A percentile compares a stretch with the other conserved stretches of the same genome.
Conservation (phyloP, 805 yeast genomes). For the Kluyveromyces nonfermentans region DNA sequence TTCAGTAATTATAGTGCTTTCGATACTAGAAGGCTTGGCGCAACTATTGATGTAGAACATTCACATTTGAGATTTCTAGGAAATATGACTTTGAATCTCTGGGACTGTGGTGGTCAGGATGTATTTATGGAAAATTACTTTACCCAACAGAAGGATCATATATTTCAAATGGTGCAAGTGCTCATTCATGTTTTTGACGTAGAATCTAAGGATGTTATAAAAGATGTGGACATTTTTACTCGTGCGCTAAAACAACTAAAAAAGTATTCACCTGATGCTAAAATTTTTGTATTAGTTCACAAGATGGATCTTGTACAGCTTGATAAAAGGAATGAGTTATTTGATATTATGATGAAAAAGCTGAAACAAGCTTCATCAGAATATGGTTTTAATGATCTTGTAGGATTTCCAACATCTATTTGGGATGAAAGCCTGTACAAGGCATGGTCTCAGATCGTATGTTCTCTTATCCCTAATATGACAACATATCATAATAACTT, state of each 20-base stretch:
- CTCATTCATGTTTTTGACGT: slow-evolving; percentile 94
- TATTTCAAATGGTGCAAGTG: slow-evolving; percentile 92
- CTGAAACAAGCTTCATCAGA: slow-evolving; percentile 67
- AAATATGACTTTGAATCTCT: slow-evolving; percentile 85
- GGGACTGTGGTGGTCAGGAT: slow-evolving; percentile 99
- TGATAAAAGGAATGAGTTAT: slow-evolving; percentile 76
- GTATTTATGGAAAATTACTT: slow-evolving; percentile 92
- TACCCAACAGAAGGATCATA: slow-evolving; percentile 80
- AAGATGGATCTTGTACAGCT: slow-evolving; percentile 93
- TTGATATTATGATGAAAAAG: slow-evolving; percentile 74
- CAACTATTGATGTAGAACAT: slow-evolving; percentile 98
- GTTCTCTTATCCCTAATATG: slow-evolving; percentile 91
- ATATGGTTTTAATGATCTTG: slow-evolving; percentile 49
- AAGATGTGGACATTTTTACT: slow-evolving; percentile 86
- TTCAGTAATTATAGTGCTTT: slow-evolving; percentile 94
- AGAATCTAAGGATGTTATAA: slow-evolving; percentile 81
- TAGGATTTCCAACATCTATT: slow-evolving; percentile 89
- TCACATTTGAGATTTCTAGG: slow-evolving; percentile 88
- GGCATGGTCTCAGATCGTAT: slow-evolving; percentile 96
- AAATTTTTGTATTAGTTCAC: slow-evolving; percentile 83
- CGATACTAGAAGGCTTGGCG: slow-evolving; percentile 90
- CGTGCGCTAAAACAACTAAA: slow-evolving; percentile 73
- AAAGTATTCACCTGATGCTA: slow-evolving; percentile 82
- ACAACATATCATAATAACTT: slow-evolving; percentile 66
- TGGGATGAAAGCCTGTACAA: slow-evolving; percentile 95